Conservation (phyloP, 2,329 filamentous ascomycete genomes). For the Pseudocercospora fuligena region DNA sequence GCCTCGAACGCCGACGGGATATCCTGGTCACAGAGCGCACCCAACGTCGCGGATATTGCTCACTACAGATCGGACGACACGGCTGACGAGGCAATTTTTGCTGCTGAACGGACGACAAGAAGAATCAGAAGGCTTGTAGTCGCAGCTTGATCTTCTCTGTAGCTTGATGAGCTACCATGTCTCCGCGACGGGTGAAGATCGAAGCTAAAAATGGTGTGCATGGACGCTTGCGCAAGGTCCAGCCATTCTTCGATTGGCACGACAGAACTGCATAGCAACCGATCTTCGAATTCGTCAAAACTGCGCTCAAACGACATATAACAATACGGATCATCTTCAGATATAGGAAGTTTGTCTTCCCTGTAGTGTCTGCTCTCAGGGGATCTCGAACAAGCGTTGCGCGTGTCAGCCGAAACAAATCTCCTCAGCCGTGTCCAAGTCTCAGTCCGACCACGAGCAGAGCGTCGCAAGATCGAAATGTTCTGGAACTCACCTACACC, state of each 20-base stretch:
- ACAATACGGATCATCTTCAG: too few species aligned
- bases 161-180: neutral
- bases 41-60: neutral
- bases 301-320: neutral
- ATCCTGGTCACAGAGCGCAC: neutral
- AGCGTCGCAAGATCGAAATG: too few species aligned
- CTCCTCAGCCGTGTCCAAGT: neutral
- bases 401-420: neutral
- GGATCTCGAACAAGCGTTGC: neutral
- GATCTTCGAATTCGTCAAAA: neutral
- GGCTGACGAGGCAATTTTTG: neutral
- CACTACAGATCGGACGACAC: too few species aligned
- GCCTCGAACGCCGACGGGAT: neutral
- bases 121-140: neutral
- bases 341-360: neutral
- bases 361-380: neutral
- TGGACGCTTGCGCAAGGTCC: neutral
- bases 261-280: conserved; percentile 4
- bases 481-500: too few species aligned
- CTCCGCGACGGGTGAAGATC: neutral
- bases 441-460: neutral
- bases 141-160: neutral
- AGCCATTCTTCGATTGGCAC: neutral
- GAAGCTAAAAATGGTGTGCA: conserved; percentile 4
- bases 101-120: neutral